These are phyloP conservation scores for Kodamaea kakaduensis DNA, from an alignment of 805 yeast genomes.

Conservation along the genomic window DNA sequence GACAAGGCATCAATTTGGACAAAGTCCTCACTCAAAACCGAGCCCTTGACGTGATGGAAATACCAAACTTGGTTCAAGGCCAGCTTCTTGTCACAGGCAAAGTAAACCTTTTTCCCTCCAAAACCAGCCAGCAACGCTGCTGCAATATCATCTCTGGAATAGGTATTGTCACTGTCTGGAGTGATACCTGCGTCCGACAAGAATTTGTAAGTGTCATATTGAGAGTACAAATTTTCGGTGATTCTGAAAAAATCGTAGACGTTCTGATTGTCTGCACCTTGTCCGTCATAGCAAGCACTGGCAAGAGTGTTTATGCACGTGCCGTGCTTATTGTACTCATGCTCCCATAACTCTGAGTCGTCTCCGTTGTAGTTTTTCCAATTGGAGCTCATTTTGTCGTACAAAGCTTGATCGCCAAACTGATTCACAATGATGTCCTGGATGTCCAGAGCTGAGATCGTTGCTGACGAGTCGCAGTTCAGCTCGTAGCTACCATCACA, in stretches of 20 bases:
- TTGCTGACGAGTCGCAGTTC: constrained; percentile 9
- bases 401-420: constrained; percentile 47
- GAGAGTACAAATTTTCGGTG: constrained; percentile 52
- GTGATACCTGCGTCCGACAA: constrained; percentile 60
- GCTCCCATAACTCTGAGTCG: constrained; percentile 69
- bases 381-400: constrained; percentile 49
- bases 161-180: constrained; percentile 58
- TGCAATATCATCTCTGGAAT: constrained; percentile 51
- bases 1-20: constrained; percentile 6
- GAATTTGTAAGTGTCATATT: constrained; percentile 63
- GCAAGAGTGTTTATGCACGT: constrained; percentile 81
- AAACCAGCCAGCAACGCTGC: constrained; percentile 48
- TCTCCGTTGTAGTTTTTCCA: constrained; percentile 75
- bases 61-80: constrained; percentile 26
- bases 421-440: constrained; percentile 26
- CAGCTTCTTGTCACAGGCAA: constrained; percentile 52
- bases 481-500: constrained; percentile 60
- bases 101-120: constrained; percentile 45
- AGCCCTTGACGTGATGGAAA: constrained; percentile 18
- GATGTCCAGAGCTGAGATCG: constrained; percentile 60
- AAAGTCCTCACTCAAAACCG: constrained; percentile 9
- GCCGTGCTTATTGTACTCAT: constrained; percentile 91
- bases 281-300: constrained; percentile 59
- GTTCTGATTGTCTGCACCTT: constrained; percentile 29
- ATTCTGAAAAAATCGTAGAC: constrained; percentile 68